Conservation (phyloP, 2,329 filamentous ascomycete genomes). For the Biscogniauxia sp. region DNA sequence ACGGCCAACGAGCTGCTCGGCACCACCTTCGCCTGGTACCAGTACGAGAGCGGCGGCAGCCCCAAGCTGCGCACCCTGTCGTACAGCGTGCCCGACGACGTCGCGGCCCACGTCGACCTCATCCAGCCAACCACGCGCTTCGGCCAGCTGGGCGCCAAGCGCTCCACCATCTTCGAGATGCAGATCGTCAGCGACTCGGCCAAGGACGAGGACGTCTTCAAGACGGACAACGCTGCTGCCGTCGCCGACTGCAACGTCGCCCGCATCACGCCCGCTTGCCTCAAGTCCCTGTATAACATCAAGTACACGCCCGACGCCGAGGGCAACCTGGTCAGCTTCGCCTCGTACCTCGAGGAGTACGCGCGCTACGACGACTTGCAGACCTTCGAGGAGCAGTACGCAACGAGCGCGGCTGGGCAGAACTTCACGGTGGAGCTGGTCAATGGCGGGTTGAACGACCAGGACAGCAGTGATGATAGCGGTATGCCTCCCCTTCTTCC, state of each 20-base stretch:
- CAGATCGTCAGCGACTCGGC: slow-evolving; percentile 22
- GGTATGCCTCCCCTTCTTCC: no score
- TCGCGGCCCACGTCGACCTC: slow-evolving; percentile 41
- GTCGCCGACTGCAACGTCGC: slow-evolving; percentile 34
- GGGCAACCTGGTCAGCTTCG: slow-evolving; percentile 62
- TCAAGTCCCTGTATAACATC: slow-evolving; percentile 45
- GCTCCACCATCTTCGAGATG: slow-evolving; percentile 30
- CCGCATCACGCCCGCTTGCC: slow-evolving; percentile 42
- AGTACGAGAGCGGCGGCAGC: slow-evolving; percentile 39
- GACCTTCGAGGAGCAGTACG: slow-evolving; percentile 53
- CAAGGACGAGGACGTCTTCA: slow-evolving; percentile 16
- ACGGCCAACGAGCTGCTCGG: slow-evolving; percentile 45
- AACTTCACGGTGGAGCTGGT: slow-evolving; percentile 58
- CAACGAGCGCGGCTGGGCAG: slow-evolving; percentile 47
- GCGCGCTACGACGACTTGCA: slow-evolving; percentile 54
- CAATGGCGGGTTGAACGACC: slow-evolving; percentile 53
- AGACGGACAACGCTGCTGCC: slow-evolving; percentile 15
- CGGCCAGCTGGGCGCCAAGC: slow-evolving; percentile 36
- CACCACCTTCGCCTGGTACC: slow-evolving; percentile 43
- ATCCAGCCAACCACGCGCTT: slow-evolving; percentile 53
- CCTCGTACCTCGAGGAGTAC: slow-evolving; percentile 46
- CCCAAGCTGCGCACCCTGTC: slow-evolving; percentile 39
- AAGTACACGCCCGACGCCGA: slow-evolving; percentile 52
- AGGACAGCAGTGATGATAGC: slow-evolving; percentile 39
- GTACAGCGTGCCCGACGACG: slow-evolving; percentile 36